Evolutionary conservation across 805 yeast species (phyloP).

Genomic region (Candida easanensis): DNA sequence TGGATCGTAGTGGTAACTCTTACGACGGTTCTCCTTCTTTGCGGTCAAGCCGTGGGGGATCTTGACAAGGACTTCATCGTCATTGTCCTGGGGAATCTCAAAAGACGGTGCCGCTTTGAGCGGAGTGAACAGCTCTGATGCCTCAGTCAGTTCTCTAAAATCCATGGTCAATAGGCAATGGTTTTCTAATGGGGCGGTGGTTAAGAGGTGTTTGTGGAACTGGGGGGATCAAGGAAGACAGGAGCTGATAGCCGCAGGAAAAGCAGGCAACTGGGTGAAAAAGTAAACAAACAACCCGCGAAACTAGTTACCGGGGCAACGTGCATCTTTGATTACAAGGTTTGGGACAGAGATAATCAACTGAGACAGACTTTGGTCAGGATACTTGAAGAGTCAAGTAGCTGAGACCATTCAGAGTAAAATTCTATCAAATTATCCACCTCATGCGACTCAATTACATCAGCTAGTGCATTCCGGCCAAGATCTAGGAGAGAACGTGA

Average conservation of each 20-base stretch:
- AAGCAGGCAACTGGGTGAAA: constrained; percentile 4
- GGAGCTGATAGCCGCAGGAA: neutral
- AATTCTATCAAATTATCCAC: too few species aligned
- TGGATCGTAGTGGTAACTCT: constrained; percentile 20
- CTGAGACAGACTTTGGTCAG: too few species aligned
- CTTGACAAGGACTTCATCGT: constrained; percentile 24
- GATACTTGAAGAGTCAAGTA: too few species aligned
- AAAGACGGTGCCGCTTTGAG: constrained; percentile 18
- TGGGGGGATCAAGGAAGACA: constrained; percentile 2
- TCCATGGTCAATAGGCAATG: constrained; percentile 6
- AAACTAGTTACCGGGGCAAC: constrained; percentile 10
- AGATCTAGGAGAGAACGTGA: neutral
- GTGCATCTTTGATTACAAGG: neutral
- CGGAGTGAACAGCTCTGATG: constrained; percentile 25
- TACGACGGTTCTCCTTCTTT: constrained; percentile 28
- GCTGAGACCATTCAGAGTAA: too few species aligned
- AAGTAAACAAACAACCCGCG: constrained; percentile 11
- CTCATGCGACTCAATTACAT: too few species aligned
- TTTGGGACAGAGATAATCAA: too few species aligned
- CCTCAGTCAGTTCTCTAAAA: constrained; percentile 10
- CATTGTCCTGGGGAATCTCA: constrained; percentile 18
- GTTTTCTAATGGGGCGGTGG: neutral
- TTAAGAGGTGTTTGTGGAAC: neutral
- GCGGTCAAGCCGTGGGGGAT: constrained; percentile 46
- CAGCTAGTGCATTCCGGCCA: too few species aligned